A percentile compares a stretch with the other conserved stretches of the same genome.
Conservation (phyloP, 306 rosid species). For the Rosa rugosa region DNA sequence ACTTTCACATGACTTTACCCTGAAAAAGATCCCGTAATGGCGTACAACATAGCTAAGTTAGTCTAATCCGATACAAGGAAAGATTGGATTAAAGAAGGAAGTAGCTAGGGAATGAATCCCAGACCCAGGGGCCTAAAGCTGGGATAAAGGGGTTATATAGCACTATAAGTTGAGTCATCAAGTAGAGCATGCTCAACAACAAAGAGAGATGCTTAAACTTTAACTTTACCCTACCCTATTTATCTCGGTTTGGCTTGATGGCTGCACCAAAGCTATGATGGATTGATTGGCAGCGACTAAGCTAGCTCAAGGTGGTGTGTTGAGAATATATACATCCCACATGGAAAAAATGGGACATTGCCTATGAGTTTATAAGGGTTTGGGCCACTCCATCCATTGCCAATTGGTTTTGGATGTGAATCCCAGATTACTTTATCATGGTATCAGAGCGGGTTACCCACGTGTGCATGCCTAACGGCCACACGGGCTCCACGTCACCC, state of each 20-base stretch:
- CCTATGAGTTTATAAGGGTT: too few relatives aligned
- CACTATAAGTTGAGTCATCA: not conserved
- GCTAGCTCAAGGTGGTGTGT: not conserved
- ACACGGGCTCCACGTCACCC: too few relatives aligned
- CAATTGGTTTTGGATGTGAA: too few relatives aligned
- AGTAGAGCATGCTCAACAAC: constrained; percentile 1
- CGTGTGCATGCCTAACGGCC: too few relatives aligned
- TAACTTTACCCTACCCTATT: not conserved
- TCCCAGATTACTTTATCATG: too few relatives aligned
- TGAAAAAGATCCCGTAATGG: constrained; percentile 34
- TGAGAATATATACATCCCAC: too few relatives aligned
- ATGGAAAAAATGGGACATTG: too few relatives aligned
- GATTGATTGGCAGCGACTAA: not conserved
- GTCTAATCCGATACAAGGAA: constrained; percentile 44
- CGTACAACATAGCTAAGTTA: constrained; percentile 31
- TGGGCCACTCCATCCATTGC: too few relatives aligned
- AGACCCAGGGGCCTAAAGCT: not conserved
- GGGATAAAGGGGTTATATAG: not conserved
- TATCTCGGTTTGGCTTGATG: not conserved
- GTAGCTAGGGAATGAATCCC: not conserved
- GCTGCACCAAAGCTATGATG: too few relatives aligned
- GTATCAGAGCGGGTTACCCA: too few relatives aligned
- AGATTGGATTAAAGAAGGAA: constrained; percentile 13
- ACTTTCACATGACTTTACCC: constrained; percentile 43
- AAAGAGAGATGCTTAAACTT: not conserved